Percentiles rank a stretch among this genome's conserved stretches.
phyloP scores from a whole-genome alignment of 306 rosid genomes.

The Rosa persica region DNA sequence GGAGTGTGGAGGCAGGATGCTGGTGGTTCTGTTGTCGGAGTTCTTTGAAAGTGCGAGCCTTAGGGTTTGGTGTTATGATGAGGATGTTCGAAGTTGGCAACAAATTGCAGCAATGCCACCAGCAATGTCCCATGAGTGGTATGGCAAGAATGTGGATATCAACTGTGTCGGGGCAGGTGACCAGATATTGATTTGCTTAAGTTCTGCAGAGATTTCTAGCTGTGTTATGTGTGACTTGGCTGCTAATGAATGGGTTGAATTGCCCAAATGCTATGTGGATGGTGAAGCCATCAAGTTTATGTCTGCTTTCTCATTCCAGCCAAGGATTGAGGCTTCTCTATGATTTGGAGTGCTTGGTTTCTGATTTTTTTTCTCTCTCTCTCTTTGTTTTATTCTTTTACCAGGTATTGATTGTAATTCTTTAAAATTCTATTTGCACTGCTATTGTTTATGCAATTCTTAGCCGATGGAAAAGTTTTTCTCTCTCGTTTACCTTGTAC shows the following conservation, averaged over 20 bases:
- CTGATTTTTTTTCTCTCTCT: conserved; percentile 8
- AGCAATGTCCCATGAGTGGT: conserved; percentile 87
- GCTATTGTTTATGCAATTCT: not conserved
- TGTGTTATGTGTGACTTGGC: conserved; percentile 61
- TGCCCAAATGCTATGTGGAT: conserved; percentile 63
- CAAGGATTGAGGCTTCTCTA: conserved; percentile 81
- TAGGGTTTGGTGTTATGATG: conserved; percentile 71
- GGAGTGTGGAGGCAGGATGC: conserved; percentile 71
- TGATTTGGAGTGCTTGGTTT: conserved; percentile 29
- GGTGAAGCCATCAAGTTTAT: conserved; percentile 76
- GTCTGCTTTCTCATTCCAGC: conserved; percentile 92
- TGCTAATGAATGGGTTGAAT: conserved; percentile 65
- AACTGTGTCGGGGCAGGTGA: conserved; percentile 84
- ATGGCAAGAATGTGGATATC: conserved; percentile 82
- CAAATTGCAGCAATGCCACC: conserved; percentile 87
- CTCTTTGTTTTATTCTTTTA: not conserved
- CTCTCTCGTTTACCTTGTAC: not conserved
- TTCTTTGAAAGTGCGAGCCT: conserved; percentile 79
- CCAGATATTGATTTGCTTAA: conserved; percentile 70
- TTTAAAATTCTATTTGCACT: not conserved
- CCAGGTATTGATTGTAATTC: not conserved
- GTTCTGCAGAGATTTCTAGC: conserved; percentile 55
- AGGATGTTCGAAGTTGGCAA: conserved; percentile 59
- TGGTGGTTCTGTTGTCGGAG: conserved; percentile 78
- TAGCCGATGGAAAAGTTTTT: not conserved